phyloP scores from a whole-genome alignment of 2,329 filamentous ascomycete species.

The Bipolaris gigantea region DNA sequence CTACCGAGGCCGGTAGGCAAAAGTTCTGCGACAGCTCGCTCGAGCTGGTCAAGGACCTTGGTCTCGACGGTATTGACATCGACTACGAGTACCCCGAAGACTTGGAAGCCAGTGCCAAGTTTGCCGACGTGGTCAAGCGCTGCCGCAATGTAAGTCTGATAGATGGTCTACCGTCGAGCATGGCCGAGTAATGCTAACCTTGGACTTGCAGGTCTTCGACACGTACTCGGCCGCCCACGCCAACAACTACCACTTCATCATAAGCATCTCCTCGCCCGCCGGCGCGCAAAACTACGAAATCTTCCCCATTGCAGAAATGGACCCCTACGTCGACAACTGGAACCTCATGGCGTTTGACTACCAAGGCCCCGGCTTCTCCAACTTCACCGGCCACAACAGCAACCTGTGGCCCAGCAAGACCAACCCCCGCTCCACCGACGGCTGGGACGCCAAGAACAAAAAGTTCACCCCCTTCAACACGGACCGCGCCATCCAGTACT shows the following conservation, averaged over 20 bases:
- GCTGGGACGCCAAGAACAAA: constrained; percentile 9
- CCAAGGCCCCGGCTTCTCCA: constrained; percentile 75
- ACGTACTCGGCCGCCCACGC: constrained; percentile 43
- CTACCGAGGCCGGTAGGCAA: constrained; percentile 61
- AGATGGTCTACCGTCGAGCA: too few species aligned
- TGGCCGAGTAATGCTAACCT: too few species aligned
- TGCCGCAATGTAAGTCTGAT: constrained; percentile 39
- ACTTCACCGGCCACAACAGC: constrained; percentile 56
- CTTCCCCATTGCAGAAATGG: constrained; percentile 46
- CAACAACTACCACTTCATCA: constrained; percentile 46
- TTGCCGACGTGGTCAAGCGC: constrained; percentile 43
- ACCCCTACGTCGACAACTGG: constrained; percentile 50
- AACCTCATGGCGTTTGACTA: constrained; percentile 66
- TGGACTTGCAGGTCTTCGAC: constrained; percentile 38
- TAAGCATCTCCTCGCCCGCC: constrained; percentile 50
- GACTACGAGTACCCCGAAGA: constrained; percentile 52
- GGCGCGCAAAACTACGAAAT: constrained; percentile 45
- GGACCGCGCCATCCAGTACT: constrained; percentile 29
- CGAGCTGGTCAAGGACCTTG: constrained; percentile 75
- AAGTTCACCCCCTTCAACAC: constrained; percentile 28
- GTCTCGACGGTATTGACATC: constrained; percentile 60
- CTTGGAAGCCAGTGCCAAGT: constrained; percentile 40
- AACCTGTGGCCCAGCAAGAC: constrained; percentile 29
- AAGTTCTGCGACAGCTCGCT: constrained; percentile 72
- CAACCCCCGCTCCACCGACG: constrained; percentile 26